Base-by-base conservation (phyloP, 1,284 basidiomycete genomes). In the Sutorius eximius region DNA sequence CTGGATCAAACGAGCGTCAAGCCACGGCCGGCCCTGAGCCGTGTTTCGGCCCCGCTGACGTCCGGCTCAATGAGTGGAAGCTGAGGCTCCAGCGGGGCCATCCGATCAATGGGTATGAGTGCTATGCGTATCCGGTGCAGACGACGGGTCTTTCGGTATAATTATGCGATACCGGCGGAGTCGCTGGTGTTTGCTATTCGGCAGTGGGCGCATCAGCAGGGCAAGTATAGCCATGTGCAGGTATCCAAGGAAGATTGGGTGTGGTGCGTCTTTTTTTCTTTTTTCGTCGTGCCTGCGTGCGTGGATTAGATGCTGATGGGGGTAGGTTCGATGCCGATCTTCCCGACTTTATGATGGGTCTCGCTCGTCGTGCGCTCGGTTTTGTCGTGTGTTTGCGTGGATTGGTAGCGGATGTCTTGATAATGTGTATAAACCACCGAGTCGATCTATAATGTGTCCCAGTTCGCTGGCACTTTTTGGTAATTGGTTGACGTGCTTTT, bases 51-150 rank as follows among this genome's bases (percentile, higher is more conserved):
- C 1, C 57, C 58, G 1, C 55, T 72, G 18, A 41, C 32, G 1
- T 61, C 15, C 53, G 53, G 3, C 57, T 61, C 29, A 65, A 64
- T n/a, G 63, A 67, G 36, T 73, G 70, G 71, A 48, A 0, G 11
- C 5, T 63, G 33, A 33, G 0, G 15, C 3, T 3, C 2, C 0
- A 1, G 8, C 7, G 0, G 1, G 4, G 12, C 5, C 3, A 0
- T 2, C 4, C 1, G 1, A 0, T 0, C 13, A 2, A 9, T 9
- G 20, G 36, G 1, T 55, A 49, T 18, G 13, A 42, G 3, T 49
- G 44, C 24, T 20, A 49, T 11, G 52, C 38, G 11, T 36, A 48
- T 29, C 32, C 40, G 9, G 13, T 60, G 16, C 48, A 44, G 38
- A 27, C 59, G 40, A 69, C 66, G 0, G 0, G 9, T 65, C 13